phyloP scores from a whole-genome alignment of 257 asterid species.

The Solanum tarapatanum region DNA sequence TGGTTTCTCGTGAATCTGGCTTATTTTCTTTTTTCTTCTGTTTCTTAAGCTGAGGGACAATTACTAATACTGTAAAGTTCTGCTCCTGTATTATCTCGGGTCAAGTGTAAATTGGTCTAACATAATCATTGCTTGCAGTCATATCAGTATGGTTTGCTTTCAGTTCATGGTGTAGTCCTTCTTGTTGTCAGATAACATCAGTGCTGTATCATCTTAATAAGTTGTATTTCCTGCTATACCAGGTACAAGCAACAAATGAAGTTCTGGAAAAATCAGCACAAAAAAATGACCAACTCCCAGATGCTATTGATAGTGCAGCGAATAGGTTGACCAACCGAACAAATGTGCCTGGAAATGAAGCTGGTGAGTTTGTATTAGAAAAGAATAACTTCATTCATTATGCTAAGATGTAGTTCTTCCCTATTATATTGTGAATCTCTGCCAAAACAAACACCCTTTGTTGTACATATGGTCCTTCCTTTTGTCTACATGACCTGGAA shows the following conservation, averaged over 20 bases:
- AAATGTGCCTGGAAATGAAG: conserved; percentile 29
- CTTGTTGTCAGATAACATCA: not conserved
- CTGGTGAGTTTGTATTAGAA: conserved; percentile 12
- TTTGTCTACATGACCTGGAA: not conserved
- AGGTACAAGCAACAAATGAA: conserved; percentile 32
- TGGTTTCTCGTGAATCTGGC: not conserved
- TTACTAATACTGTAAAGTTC: not conserved
- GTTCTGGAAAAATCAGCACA: conserved; percentile 18
- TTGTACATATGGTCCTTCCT: not conserved
- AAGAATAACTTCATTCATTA: not conserved
- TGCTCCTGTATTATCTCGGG: not conserved
- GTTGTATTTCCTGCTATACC: conserved; percentile 4
- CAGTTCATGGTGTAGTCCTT: not conserved
- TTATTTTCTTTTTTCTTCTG: not conserved
- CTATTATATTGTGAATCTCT: not conserved
- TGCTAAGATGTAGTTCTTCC: not conserved
- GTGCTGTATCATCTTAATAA: not conserved
- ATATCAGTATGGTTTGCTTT: not conserved
- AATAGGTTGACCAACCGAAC: conserved; percentile 12
- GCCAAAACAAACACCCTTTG: not conserved
- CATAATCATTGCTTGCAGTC: not conserved
- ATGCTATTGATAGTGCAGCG: conserved; percentile 8
- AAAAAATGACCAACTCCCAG: conserved; percentile 21
- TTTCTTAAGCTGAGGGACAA: not conserved
- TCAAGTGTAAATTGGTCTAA: not conserved